These are phyloP conservation scores for Pichia sp. DNA, from an alignment of 1,139 yeast species.

Conservation along the genomic window DNA sequence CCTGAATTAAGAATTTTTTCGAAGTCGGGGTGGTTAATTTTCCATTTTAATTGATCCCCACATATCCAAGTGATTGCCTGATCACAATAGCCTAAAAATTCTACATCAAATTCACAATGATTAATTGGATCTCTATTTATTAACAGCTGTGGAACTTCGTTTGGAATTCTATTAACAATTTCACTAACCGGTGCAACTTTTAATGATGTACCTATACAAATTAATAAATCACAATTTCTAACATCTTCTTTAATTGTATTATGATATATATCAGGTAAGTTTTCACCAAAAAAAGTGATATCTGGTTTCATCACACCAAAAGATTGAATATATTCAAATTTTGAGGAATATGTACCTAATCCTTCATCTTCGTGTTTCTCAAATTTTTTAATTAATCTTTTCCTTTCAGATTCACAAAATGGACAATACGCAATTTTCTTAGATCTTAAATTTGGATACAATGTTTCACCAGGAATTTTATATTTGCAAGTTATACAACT, in stretches of 20 bases:
- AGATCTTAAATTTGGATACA: slow-evolving; percentile 56
- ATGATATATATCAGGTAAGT: slow-evolving; percentile 71
- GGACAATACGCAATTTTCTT: slow-evolving; percentile 70
- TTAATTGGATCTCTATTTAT: slow-evolving; percentile 77
- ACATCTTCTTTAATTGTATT: slow-evolving; percentile 54
- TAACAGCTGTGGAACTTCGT: slow-evolving; percentile 72
- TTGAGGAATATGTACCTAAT: slow-evolving; percentile 28
- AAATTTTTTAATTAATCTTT: slow-evolving; percentile 24
- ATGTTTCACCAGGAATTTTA: slow-evolving; percentile 59
- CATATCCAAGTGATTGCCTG: slow-evolving; percentile 70
- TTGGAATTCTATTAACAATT: slow-evolving; percentile 70
- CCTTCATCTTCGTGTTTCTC: slow-evolving; percentile 28
- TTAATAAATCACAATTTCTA: slow-evolving; percentile 65
- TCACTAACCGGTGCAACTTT: slow-evolving; percentile 97
- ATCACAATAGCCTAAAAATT: slow-evolving; percentile 80
- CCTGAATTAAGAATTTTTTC: slow-evolving; percentile 29
- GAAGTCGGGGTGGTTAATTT: slow-evolving; percentile 49
- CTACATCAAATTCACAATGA: slow-evolving; percentile 76
- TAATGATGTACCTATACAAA: slow-evolving; percentile 89
- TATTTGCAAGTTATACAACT: slow-evolving; percentile 77
- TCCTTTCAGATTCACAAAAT: slow-evolving; percentile 47
- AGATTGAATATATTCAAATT: slow-evolving; percentile 34
- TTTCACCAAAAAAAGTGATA: slow-evolving; percentile 91
- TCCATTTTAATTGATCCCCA: slow-evolving; percentile 56
- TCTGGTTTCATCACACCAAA: slow-evolving; percentile 93